A percentile compares a stretch with the other conserved stretches of the same genome.
These are phyloP conservation scores for Rhynchosporium agropyri DNA, from an alignment of 2,329 filamentous ascomycete genomes.

Conservation along the genomic window DNA sequence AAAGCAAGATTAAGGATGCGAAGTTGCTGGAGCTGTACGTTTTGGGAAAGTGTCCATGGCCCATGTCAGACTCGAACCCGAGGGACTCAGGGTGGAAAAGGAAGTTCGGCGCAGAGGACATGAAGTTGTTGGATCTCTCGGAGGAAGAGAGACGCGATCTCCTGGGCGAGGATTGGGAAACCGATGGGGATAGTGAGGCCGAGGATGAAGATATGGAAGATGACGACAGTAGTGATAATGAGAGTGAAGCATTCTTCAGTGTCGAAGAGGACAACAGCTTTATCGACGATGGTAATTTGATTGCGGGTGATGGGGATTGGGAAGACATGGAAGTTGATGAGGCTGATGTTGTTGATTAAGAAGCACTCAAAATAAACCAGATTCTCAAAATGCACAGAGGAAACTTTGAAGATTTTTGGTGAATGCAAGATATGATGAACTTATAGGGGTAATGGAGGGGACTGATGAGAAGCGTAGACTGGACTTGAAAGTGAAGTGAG, in stretches of 20 bases:
- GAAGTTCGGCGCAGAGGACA: conserved; percentile 15
- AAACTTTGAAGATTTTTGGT: no score
- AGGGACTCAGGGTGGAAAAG: conserved; percentile 8
- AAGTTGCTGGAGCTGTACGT: conserved; percentile 14
- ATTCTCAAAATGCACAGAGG: no score
- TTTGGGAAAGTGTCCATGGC: conserved; percentile 16
- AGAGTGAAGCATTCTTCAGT: neutral
- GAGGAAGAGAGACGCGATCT: conserved; percentile 12
- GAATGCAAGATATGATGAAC: no score
- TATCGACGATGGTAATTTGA: neutral
- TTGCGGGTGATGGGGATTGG: neutral
- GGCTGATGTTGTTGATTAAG: neutral
- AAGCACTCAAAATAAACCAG: no score
- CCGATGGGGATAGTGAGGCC: conserved; percentile 12
- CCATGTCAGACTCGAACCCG: conserved; percentile 10
- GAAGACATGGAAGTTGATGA: conserved; percentile 8
- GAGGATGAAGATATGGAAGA: conserved; percentile 5
- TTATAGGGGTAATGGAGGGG: no score
- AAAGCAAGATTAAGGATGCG: conserved; percentile 3
- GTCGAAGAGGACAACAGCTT: neutral
- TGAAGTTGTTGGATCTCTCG: conserved; percentile 13
- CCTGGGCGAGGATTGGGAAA: conserved; percentile 19
- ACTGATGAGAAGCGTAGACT: no score
- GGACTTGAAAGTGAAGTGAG: no score
- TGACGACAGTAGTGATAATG: neutral